These are phyloP conservation scores for Penicillium sp. DNA, from an alignment of 2,329 filamentous ascomycete species.

Conservation along the genomic window DNA sequence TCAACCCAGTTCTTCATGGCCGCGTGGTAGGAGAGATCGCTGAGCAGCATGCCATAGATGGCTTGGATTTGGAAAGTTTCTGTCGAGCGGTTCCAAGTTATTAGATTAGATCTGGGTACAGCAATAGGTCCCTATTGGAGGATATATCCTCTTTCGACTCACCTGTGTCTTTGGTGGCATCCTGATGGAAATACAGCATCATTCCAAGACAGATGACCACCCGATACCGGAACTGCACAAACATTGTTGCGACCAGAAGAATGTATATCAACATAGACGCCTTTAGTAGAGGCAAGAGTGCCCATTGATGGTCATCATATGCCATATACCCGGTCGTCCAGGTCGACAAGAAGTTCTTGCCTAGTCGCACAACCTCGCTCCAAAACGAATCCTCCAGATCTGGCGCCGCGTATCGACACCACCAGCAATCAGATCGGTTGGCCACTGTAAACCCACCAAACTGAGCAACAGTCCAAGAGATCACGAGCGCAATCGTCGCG, in stretches of 20 bases:
- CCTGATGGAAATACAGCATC: conserved; percentile 51
- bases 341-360: conserved; percentile 47
- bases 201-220: conserved; percentile 48
- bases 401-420: conserved; percentile 52
- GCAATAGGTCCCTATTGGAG: not conserved
- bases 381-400: conserved; percentile 44
- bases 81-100: conserved; percentile 17
- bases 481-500: conserved; percentile 51
- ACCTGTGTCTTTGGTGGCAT: conserved; percentile 48
- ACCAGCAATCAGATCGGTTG: conserved; percentile 50
- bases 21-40: conserved; percentile 50
- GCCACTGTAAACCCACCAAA: conserved; percentile 51
- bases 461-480: conserved; percentile 52
- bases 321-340: conserved; percentile 54
- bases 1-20: conserved; percentile 48
- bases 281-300: conserved; percentile 50
- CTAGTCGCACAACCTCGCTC: conserved; percentile 46
- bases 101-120: not conserved
- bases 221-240: conserved; percentile 49
- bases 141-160: conserved; percentile 21
- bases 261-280: conserved; percentile 54
- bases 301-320: conserved; percentile 57
- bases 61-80: conserved; percentile 56
- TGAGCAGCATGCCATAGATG: conserved; percentile 52
- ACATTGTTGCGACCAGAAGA: conserved; percentile 44